Percentiles rank a stretch among this genome's conserved stretches.
These are phyloP conservation scores for Geum urbanum DNA, from an alignment of 306 rosid genomes.

Conservation along the genomic window DNA sequence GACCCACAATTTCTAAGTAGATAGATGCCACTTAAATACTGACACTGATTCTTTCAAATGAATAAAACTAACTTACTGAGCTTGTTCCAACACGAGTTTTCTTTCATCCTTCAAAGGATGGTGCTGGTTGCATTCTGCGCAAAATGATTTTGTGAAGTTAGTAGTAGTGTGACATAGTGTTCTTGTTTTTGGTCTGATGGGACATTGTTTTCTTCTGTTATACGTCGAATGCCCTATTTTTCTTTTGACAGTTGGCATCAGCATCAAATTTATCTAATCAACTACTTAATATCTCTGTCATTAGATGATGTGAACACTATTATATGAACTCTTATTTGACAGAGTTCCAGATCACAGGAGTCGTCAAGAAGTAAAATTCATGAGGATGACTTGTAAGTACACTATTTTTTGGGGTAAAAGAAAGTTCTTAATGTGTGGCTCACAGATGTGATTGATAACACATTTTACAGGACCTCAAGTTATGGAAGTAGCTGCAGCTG, in stretches of 20 bases:
- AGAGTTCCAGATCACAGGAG: slow-evolving; percentile 31
- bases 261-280: neutral
- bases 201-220: neutral
- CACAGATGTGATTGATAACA: slow-evolving; percentile 3
- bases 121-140: neutral
- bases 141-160: neutral
- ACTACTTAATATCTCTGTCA: neutral
- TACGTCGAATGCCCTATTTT: neutral
- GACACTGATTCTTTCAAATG: neutral
- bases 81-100: neutral
- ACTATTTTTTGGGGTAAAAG: neutral
- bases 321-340: slow-evolving; percentile 18
- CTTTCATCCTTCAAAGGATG: neutral
- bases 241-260: neutral
- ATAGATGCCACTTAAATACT: neutral
- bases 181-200: neutral
- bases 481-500: slow-evolving; percentile 9
- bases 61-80: neutral
- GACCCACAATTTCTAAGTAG: neutral
- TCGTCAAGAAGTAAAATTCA: slow-evolving; percentile 34
- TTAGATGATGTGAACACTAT: neutral
- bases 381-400: slow-evolving; percentile 27
- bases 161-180: neutral
- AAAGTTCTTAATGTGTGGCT: neutral
- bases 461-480: slow-evolving; percentile 22